Base-by-base conservation (phyloP, 768 basidiomycete genomes). In the Leccinum longicurvipes region DNA sequence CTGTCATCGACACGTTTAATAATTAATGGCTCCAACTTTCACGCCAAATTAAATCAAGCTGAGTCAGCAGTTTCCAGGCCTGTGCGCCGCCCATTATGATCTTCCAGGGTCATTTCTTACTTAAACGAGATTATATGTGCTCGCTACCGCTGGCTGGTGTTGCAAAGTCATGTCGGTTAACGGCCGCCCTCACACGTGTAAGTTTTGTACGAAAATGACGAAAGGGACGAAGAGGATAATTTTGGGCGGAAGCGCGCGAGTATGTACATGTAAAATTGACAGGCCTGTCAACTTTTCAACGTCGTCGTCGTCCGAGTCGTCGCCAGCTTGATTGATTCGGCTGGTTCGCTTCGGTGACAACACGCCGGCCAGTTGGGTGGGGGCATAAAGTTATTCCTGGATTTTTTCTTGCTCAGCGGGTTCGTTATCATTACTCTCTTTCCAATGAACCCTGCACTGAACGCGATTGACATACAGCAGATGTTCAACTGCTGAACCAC, bases 401-500 rank as follows among this genome's bases (percentile, higher is more conserved):
- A 48, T 17, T 39, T 36, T 19, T 41, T 41, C 39, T 41, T 28
- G 17, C 1, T 24, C 48, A 50, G 9, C 42, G 28, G 51, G 34
- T 59, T 39, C 47, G 51, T 60, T 25, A 24, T 50, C 45, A 36
- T 39, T 36, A n/a, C 12, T 11, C 6, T 21, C n/a, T n/a, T n/a
- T n/a, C n/a, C n/a, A 19, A 41, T 41, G 39, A n/a, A 11, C 36
- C 36, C 36, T 47, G 41, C 3, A 2, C 24, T 59, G 19, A 8
- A 51, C 25, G n/a, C n/a, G n/a, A n/a, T n/a, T 50, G 25, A 21
- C 52, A 4, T 31, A 32, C 29, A 29, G 47, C 17, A 57, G 63
- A 46, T 47, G 28, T 61, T 60, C 62, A 53, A 55, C 64, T 54
- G 55, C 34, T 66, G 56, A 60, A 36, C 42, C 44, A 63, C 57